A percentile compares a stretch with the other conserved stretches of the same genome.
Conservation (phyloP, 208 protist genomes). For the Kentomonas sorsogonicus region DNA sequence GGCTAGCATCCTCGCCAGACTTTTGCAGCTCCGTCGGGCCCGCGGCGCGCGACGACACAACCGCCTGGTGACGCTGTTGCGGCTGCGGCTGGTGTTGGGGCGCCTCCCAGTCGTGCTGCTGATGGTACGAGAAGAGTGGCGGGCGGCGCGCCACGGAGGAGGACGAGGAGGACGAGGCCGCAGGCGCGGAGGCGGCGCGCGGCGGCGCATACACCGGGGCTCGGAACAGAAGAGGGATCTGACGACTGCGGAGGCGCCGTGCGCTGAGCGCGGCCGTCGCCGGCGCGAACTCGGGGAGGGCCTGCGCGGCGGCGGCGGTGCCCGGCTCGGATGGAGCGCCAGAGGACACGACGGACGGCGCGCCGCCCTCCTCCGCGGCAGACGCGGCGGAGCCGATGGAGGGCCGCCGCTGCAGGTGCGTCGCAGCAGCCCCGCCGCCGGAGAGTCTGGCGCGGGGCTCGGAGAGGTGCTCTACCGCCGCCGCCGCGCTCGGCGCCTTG, state of each 20-base stretch:
- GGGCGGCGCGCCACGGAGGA: background rate
- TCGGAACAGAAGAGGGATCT: background rate
- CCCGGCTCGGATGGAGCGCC: background rate
- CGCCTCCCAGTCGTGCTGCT: background rate
- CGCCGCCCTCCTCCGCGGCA: background rate
- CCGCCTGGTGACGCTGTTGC: background rate
- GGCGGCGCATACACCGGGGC: background rate
- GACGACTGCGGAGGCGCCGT: background rate
- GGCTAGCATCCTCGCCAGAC: too few species aligned
- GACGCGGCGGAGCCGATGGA: too few species aligned
- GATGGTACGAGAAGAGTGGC: background rate
- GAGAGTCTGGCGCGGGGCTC: background rate
- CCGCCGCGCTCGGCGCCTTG: too few species aligned
- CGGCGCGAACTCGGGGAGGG: background rate
- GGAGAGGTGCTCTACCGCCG: background rate
- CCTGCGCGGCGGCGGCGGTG: too few species aligned
- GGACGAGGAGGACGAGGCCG: background rate
- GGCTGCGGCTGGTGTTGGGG: background rate
- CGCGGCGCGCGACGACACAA: background rate
- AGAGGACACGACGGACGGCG: background rate
- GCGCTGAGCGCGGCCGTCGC: background rate
- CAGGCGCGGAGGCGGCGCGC: too few species aligned
- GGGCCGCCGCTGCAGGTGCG: background rate
- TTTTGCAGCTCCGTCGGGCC: too few species aligned
- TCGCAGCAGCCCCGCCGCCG: background rate